Percentiles rank a stretch among this genome's conserved stretches.
These are phyloP conservation scores for Quercus robur DNA, from an alignment of 306 rosid species.

Conservation along the genomic window DNA sequence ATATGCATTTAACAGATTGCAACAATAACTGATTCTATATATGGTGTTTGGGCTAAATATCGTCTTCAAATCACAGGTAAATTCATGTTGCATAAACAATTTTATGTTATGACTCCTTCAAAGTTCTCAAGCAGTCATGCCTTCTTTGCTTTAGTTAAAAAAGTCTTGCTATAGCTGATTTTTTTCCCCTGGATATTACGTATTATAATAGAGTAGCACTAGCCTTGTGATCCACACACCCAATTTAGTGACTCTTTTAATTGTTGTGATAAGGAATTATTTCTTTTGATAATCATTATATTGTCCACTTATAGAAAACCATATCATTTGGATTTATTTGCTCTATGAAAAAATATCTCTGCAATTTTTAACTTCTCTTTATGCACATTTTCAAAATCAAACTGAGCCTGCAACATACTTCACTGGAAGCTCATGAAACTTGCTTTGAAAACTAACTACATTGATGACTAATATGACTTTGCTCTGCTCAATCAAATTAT, in stretches of 20 bases:
- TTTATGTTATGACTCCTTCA: constrained; percentile 1
- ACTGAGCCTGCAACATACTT: background rate
- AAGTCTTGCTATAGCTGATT: no score
- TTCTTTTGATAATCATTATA: background rate
- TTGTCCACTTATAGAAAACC: background rate
- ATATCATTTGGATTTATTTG: background rate
- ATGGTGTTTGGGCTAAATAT: no score
- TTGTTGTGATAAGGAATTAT: background rate
- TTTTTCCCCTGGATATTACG: no score
- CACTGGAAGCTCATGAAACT: no score
- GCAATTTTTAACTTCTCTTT: background rate
- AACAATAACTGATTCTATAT: no score
- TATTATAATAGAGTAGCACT: background rate
- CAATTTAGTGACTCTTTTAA: background rate
- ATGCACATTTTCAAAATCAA: background rate
- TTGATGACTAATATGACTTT: background rate
- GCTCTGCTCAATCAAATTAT: background rate
- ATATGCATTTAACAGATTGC: no score
- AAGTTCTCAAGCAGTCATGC: no score
- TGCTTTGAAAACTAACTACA: background rate
- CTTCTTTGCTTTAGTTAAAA: no score
- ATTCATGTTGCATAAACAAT: background rate
- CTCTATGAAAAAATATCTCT: background rate
- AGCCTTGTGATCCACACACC: background rate
- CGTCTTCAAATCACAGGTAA: constrained; percentile 63